These are phyloP conservation scores for Lachnellula cervina DNA, from an alignment of 2,329 filamentous ascomycete genomes.

Conservation along the genomic window DNA sequence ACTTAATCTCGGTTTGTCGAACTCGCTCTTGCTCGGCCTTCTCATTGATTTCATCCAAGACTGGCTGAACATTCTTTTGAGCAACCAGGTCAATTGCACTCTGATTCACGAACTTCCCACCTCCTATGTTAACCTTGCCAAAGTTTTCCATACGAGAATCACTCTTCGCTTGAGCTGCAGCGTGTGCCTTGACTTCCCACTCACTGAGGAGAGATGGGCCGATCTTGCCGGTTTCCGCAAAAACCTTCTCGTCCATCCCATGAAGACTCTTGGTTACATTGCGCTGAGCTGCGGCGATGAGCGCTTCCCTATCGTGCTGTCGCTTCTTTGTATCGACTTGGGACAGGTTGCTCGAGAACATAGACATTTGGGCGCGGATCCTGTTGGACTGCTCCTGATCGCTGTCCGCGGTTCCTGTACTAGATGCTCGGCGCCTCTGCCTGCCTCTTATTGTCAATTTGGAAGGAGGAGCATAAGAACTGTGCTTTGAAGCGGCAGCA, in stretches of 20 bases:
- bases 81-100: slow-evolving; percentile 77
- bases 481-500: not conserved
- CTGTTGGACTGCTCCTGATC: slow-evolving; percentile 60
- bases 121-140: slow-evolving; percentile 66
- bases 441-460: slow-evolving; percentile 51
- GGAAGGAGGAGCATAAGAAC: slow-evolving; percentile 35
- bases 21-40: slow-evolving; percentile 70
- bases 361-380: slow-evolving; percentile 74
- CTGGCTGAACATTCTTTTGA: slow-evolving; percentile 69
- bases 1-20: slow-evolving; percentile 55
- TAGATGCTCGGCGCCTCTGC: slow-evolving; percentile 59
- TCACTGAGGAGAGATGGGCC: slow-evolving; percentile 64
- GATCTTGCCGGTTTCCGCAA: slow-evolving; percentile 68
- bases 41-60: slow-evolving; percentile 78
- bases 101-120: slow-evolving; percentile 74
- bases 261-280: slow-evolving; percentile 79
- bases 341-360: slow-evolving; percentile 63
- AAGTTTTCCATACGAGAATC: slow-evolving; percentile 54
- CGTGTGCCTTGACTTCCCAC: slow-evolving; percentile 74
- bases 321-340: slow-evolving; percentile 71
- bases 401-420: slow-evolving; percentile 52
- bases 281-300: slow-evolving; percentile 75
- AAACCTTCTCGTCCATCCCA: slow-evolving; percentile 77
- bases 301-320: slow-evolving; percentile 65
- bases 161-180: slow-evolving; percentile 61